Evolutionary conservation across 2,329 filamentous ascomycete genomes (phyloP).

Genomic region (Alternaria sp.): DNA sequence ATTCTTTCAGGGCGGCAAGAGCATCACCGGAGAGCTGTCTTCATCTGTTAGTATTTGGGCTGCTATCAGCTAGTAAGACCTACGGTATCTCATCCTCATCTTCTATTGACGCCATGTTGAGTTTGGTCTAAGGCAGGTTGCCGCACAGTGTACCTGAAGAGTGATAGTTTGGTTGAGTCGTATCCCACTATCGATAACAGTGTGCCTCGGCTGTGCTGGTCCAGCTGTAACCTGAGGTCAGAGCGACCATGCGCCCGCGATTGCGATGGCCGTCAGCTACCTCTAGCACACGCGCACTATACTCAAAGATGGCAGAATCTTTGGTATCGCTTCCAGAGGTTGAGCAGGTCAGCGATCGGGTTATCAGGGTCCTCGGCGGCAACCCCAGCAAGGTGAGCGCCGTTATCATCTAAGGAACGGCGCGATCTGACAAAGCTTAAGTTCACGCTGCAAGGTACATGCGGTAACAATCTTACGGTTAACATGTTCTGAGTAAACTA

Average conservation of each 20-base stretch:
- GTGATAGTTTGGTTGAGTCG: conserved; percentile 23
- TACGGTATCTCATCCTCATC: conserved; percentile 48
- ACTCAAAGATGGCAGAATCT: conserved; percentile 63
- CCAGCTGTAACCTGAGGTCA: conserved; percentile 10
- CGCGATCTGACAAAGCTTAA: conserved; percentile 37
- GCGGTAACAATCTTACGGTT: neutral
- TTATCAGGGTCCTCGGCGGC: conserved; percentile 84
- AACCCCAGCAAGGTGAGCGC: conserved; percentile 80
- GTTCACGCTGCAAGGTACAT: conserved; percentile 68
- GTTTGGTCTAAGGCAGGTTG: neutral
- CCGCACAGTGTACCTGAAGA: conserved; percentile 25
- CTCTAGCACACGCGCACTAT: conserved; percentile 25
- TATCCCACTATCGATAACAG: conserved; percentile 35
- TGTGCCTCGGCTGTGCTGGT: conserved; percentile 29
- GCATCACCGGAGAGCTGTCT: conserved; percentile 71
- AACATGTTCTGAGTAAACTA: conserved; percentile 45
- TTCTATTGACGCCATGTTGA: conserved; percentile 32
- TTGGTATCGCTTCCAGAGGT: conserved; percentile 73
- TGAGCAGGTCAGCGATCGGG: conserved; percentile 76
- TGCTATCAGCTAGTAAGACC: conserved; percentile 9
- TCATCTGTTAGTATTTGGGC: conserved; percentile 25
- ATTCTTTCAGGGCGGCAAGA: conserved; percentile 73
- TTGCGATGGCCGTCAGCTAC: conserved; percentile 29
- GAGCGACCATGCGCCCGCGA: conserved; percentile 32
- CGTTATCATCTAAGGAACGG: neutral